Conservation (phyloP, 371 early-diverging fungal genomes). For the Zopfochytrium polystomum region DNA sequence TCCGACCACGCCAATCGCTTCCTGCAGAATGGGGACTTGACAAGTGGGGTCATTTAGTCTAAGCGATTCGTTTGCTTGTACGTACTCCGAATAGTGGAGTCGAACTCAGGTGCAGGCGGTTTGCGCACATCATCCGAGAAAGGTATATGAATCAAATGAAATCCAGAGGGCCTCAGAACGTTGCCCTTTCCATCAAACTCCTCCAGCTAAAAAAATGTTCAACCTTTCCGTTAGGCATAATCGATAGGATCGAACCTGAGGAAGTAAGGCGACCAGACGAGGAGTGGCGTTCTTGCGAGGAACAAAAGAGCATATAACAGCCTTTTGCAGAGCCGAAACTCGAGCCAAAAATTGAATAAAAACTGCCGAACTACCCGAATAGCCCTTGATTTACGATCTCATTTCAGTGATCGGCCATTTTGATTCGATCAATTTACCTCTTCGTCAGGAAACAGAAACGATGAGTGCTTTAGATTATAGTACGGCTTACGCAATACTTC, state of each 20-base stretch:
- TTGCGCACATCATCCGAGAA: slow-evolving; percentile 67
- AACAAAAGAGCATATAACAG: slow-evolving; percentile 60
- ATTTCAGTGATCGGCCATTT: neutral
- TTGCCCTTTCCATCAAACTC: slow-evolving; percentile 19
- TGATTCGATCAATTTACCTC: slow-evolving; percentile 30
- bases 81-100: slow-evolving; percentile 6
- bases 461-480: slow-evolving; percentile 60
- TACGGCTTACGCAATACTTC: slow-evolving; percentile 30
- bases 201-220: slow-evolving; percentile 15
- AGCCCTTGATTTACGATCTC: slow-evolving; percentile 31
- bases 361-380: slow-evolving; percentile 61
- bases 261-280: slow-evolving; percentile 59
- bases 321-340: slow-evolving; percentile 50
- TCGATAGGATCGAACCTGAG: slow-evolving; percentile 56
- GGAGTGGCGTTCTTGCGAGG: slow-evolving; percentile 53
- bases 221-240: neutral
- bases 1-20: slow-evolving; percentile 20
- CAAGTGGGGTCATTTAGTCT: too few relatives aligned
- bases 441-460: slow-evolving; percentile 77
- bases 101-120: slow-evolving; percentile 32
- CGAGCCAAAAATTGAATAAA: slow-evolving; percentile 61
- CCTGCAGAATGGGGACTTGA: slow-evolving; percentile 12
- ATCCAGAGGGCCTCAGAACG: slow-evolving; percentile 51
- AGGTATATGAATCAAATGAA: slow-evolving; percentile 61
- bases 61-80: too few relatives aligned